Percentiles rank a stretch among this genome's conserved stretches.
Evolutionary conservation across 1,284 basidiomycete species (phyloP).

Genomic region (Irpex sp.): DNA sequence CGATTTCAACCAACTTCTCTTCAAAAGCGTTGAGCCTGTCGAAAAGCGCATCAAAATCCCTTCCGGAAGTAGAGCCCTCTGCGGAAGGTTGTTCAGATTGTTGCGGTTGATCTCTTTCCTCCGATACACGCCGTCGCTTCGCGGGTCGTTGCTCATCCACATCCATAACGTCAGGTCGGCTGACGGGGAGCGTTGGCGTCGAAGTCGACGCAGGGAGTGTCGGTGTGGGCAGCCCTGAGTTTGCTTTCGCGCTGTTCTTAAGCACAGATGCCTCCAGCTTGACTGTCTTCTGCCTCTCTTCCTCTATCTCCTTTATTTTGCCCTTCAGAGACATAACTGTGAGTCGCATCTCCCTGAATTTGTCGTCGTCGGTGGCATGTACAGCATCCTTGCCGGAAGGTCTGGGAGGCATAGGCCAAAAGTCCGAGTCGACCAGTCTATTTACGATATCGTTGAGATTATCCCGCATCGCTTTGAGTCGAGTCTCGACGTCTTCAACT

Average conservation of each 20-base stretch:
- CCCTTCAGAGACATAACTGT: slow-evolving; percentile 5
- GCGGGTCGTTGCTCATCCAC: not conserved
- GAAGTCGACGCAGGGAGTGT: not conserved
- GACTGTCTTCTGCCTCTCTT: slow-evolving; percentile 6
- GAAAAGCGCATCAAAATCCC: slow-evolving; percentile 21
- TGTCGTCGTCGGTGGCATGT: slow-evolving; percentile 12
- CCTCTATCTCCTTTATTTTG: slow-evolving; percentile 18
- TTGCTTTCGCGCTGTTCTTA: not conserved
- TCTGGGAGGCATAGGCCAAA: slow-evolving; percentile 29
- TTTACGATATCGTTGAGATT: slow-evolving; percentile 24
- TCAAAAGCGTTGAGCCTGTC: slow-evolving; percentile 38
- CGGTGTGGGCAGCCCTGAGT: not conserved
- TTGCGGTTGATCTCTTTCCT: not conserved
- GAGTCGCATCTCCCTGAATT: slow-evolving; percentile 23
- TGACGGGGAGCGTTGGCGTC: not conserved
- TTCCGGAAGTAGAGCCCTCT: not conserved
- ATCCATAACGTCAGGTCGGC: not conserved
- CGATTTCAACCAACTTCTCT: slow-evolving; percentile 33
- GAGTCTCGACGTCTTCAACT: slow-evolving; percentile 22
- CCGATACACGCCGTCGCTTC: not conserved
- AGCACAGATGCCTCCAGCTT: not conserved
- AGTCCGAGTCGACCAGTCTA: slow-evolving; percentile 32
- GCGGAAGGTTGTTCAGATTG: not conserved
- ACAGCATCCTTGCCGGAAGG: slow-evolving; percentile 21
- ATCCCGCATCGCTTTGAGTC: slow-evolving; percentile 24